These are phyloP conservation scores for Spraguea lophii DNA, from an alignment of 371 early-diverging fungal genomes.

Conservation along the genomic window DNA sequence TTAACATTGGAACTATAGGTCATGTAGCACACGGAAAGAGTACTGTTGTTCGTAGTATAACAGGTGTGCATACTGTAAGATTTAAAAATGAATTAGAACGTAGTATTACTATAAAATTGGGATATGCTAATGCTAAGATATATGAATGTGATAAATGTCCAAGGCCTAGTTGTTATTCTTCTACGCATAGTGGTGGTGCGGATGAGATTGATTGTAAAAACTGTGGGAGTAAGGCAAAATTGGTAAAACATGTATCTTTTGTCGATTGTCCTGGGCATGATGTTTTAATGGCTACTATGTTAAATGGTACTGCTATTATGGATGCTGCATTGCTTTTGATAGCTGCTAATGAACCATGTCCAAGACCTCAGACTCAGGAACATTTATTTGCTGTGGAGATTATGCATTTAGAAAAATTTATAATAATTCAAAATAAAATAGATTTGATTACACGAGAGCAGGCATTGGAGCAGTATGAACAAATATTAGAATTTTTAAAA, in stretches of 20 bases:
- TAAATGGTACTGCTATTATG: slow-evolving; percentile 99
- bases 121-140: slow-evolving; percentile 98
- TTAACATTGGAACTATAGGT: slow-evolving; percentile 98
- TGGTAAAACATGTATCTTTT: slow-evolving; percentile 78
- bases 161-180: slow-evolving; percentile 57
- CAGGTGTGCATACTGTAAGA: slow-evolving; percentile 90
- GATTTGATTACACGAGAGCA: slow-evolving; percentile 85
- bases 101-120: slow-evolving; percentile 99
- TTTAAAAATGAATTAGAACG: slow-evolving; percentile 96
- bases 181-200: slow-evolving; percentile 61
- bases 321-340: slow-evolving; percentile 94
- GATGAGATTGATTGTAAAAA: slow-evolving; percentile 71
- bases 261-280: slow-evolving; percentile 99
- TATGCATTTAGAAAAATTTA: slow-evolving; percentile 87
- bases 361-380: slow-evolving; percentile 97
- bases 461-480: slow-evolving; percentile 73
- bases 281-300: slow-evolving; percentile 99
- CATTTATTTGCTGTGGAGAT: slow-evolving; percentile 99
- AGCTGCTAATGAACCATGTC: slow-evolving; percentile 98
- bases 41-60: slow-evolving; percentile 94
- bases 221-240: slow-evolving; percentile 52
- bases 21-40: slow-evolving; percentile 99
- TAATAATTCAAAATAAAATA: slow-evolving; percentile 98
- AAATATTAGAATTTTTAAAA: slow-evolving; percentile 68
- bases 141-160: slow-evolving; percentile 39